Conservation (phyloP, 1,284 basidiomycete species). For the Lentinula novae-zelandiae region DNA sequence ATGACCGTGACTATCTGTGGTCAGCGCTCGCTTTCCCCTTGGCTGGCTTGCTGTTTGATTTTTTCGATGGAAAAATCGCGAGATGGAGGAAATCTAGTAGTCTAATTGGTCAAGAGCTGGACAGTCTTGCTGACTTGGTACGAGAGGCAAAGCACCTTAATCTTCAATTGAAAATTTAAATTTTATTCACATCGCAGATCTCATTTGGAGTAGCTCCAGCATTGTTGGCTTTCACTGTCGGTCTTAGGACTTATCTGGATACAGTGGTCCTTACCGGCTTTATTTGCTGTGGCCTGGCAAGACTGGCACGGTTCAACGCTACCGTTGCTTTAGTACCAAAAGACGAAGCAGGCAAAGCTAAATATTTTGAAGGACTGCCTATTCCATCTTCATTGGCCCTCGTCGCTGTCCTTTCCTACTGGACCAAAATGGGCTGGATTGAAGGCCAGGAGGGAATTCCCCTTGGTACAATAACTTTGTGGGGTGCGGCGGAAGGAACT, state of each 20-base stretch:
- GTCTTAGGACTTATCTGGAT: slow-evolving; percentile 88
- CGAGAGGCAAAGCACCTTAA: slow-evolving; percentile 22
- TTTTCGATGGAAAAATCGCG: slow-evolving; percentile 96
- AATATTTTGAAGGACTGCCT: slow-evolving; percentile 97
- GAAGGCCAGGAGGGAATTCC: slow-evolving; percentile 75
- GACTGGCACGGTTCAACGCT: slow-evolving; percentile 97
- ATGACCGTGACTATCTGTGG: slow-evolving; percentile 81
- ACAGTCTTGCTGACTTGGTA: slow-evolving; percentile 94
- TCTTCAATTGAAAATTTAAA: slow-evolving; percentile 1
- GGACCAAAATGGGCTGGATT: slow-evolving; percentile 82
- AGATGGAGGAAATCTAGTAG: slow-evolving; percentile 94
- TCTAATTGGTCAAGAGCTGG: slow-evolving; percentile 98
- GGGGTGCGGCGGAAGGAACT: slow-evolving; percentile 66
- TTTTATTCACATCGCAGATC: slow-evolving; percentile 49
- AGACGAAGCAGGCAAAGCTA: slow-evolving; percentile 81
- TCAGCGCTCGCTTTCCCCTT: slow-evolving; percentile 86
- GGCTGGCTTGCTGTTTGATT: slow-evolving; percentile 97
- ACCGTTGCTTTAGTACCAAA: slow-evolving; percentile 95
- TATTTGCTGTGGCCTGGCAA: slow-evolving; percentile 94
- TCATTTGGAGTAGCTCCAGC: slow-evolving; percentile 98
- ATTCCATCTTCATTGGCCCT: slow-evolving; percentile 90
- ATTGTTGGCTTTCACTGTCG: slow-evolving; percentile 87
- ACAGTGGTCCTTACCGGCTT: slow-evolving; percentile 85
- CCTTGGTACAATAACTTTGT: slow-evolving; percentile 67
- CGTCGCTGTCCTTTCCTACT: slow-evolving; percentile 80